phyloP scores from a whole-genome alignment of 805 yeast species.

The Yarrowia divulgata region DNA sequence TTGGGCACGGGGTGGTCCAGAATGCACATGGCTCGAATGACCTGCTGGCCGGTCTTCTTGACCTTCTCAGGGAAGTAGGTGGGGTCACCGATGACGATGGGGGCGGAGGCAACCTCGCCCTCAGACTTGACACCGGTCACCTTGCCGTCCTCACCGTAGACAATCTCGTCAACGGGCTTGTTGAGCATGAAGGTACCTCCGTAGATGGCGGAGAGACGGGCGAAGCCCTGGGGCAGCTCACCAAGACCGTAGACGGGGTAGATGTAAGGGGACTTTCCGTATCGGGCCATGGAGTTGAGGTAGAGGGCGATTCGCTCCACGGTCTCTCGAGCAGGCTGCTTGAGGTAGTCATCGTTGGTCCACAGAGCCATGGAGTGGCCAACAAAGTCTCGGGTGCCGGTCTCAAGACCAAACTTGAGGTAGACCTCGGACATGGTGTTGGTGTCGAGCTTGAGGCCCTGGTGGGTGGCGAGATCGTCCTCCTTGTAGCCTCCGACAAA shows the following conservation, averaged over 20 bases:
- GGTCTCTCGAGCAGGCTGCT: constrained; percentile 90
- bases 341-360: constrained; percentile 88
- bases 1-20: constrained; percentile 87
- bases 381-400: constrained; percentile 92
- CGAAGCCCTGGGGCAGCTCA: constrained; percentile 98
- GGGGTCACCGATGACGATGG: constrained; percentile 95
- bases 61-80: constrained; percentile 92
- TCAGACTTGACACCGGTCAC: constrained; percentile 89
- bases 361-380: constrained; percentile 99
- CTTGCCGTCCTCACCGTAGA: constrained; percentile 73
- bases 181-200: constrained; percentile 99
- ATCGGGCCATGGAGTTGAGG: constrained; percentile 88
- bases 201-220: constrained; percentile 93
- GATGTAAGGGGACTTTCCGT: constrained; percentile 94
- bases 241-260: constrained; percentile 97
- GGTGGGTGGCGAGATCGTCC: constrained; percentile 79
- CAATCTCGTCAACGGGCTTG: constrained; percentile 90
- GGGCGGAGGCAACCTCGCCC: constrained; percentile 90
- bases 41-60: constrained; percentile 72
- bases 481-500: constrained; percentile 84
- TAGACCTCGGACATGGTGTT: constrained; percentile 93
- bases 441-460: constrained; percentile 79
- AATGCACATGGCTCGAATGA: constrained; percentile 86
- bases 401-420: constrained; percentile 86
- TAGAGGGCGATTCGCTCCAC: constrained; percentile 85